phyloP scores from a whole-genome alignment of 129 eudicot species.

The Dittrichia graveolens region DNA sequence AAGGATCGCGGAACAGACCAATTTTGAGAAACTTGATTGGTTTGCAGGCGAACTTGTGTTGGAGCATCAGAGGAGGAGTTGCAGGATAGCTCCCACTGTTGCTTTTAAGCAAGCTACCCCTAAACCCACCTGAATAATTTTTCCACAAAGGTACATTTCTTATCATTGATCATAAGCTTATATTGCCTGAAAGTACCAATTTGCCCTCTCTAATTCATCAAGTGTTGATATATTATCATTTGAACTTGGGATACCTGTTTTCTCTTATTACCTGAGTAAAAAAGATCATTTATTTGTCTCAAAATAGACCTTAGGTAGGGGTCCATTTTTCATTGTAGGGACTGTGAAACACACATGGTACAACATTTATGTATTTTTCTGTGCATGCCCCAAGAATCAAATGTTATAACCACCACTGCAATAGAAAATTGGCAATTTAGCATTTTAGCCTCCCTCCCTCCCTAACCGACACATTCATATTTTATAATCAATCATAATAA shows the following conservation, averaged over 20 bases:
- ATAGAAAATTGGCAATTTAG: too few relatives aligned
- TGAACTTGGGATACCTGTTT: neutral
- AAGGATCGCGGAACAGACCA: constrained; percentile 70
- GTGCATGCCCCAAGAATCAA: constrained; percentile 28
- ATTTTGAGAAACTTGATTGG: constrained; percentile 89
- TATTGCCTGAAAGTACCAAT: neutral
- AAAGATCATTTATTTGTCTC: too few relatives aligned
- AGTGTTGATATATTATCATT: neutral
- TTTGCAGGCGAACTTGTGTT: constrained; percentile 86
- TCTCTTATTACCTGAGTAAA: neutral
- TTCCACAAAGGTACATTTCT: neutral
- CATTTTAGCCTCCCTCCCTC: constrained; percentile 19
- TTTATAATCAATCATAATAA: constrained; percentile 32
- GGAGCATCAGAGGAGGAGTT: constrained; percentile 97
- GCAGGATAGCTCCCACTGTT: constrained; percentile 97
- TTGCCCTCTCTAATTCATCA: neutral
- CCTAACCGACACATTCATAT: constrained; percentile 48
- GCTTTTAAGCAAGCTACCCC: constrained; percentile 79
- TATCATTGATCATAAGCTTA: too few relatives aligned
- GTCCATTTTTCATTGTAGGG: neutral
- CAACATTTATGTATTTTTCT: constrained; percentile 28
- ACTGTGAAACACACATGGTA: too few relatives aligned
- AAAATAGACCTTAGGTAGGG: constrained; percentile 17
- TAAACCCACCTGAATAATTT: constrained; percentile 30
- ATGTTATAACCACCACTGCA: constrained; percentile 25